These are phyloP conservation scores for Volvariella volvacea DNA, from an alignment of 1,284 basidiomycete genomes.

Conservation along the genomic window DNA sequence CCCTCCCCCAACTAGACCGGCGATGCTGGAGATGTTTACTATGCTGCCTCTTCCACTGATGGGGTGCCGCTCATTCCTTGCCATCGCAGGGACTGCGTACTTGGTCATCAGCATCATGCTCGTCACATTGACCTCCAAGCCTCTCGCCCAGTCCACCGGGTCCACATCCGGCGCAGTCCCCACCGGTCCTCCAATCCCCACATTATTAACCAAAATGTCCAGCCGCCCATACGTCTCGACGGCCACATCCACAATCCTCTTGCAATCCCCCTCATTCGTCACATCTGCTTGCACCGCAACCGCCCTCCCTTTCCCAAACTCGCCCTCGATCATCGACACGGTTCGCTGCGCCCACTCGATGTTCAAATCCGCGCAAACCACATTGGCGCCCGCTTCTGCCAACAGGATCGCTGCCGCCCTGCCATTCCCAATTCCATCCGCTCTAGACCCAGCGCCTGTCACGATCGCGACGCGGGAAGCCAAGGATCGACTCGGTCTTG, in stretches of 20 bases:
- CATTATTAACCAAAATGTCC: slow-evolving; percentile 33
- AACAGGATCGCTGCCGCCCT: slow-evolving; percentile 30
- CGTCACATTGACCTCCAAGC: slow-evolving; percentile 26
- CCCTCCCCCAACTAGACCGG: slow-evolving; percentile 26
- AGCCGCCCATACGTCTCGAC: slow-evolving; percentile 24
- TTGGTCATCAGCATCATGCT: slow-evolving; percentile 31
- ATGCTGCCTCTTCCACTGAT: slow-evolving; percentile 25
- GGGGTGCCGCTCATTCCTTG: slow-evolving; percentile 20
- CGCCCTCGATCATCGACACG: slow-evolving; percentile 26
- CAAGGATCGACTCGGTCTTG: slow-evolving; percentile 22
- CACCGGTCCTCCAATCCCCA: slow-evolving; percentile 28
- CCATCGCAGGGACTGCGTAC: slow-evolving; percentile 30
- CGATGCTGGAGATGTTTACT: slow-evolving; percentile 28
- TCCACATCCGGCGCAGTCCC: slow-evolving; percentile 29
- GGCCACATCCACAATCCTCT: slow-evolving; percentile 21
- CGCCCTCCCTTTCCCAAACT: slow-evolving; percentile 23
- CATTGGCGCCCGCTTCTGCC: slow-evolving; percentile 27
- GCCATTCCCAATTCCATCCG: slow-evolving; percentile 31
- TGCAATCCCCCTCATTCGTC: slow-evolving; percentile 23
- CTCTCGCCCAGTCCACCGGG: slow-evolving; percentile 22
- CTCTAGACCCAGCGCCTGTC: slow-evolving; percentile 29
- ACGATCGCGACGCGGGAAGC: slow-evolving; percentile 28
- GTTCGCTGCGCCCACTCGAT: slow-evolving; percentile 26
- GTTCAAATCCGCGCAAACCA: slow-evolving; percentile 28
- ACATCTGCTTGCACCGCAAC: slow-evolving; percentile 28